Base-by-base conservation (phyloP, 164 flowering plant genomes). In the Euptelea pleiosperma region DNA sequence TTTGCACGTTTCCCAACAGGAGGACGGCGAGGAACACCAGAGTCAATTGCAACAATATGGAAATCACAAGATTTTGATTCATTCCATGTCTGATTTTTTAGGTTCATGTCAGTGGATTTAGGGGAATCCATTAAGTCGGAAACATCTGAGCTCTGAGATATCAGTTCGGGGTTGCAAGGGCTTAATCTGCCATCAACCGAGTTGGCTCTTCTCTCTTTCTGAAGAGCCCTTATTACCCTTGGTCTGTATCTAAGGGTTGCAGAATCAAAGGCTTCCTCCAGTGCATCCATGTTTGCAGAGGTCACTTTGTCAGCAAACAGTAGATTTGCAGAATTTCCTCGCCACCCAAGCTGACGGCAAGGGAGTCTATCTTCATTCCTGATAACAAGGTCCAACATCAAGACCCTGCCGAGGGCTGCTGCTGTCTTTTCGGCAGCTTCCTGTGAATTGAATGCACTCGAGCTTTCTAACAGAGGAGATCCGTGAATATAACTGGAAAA, bases 301-400 rank as follows among this genome's bases (percentile, higher is more conserved):
- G 68, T 56, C 58, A 68, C 61, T 61, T 78, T 83, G 21, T 87
- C 85, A 26, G 94, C 80, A 66, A 78, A 73, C 45, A 94, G 69
- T 40, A 94, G 65, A 74, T 94, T 94, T 52, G 98, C 91, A 56
- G 75, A 65, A 70, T 94, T 94, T 26, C 99, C 99, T 19, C 99
- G 93, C 99, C 99, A 94, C 15, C 96, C 73, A 12, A 94, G 94
- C 49, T 80, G 76, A 61, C 89, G 95, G 71, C 96, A 91, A 57
- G 98, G 96, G 39, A 94, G 86, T 62, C 99, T 82, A 70, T 94
- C 99, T 81, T 94, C 99, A 70, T 94, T 94, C 73, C 99, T 83
- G 44, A 94, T 87, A 58, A 94, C 84, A 73, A 94, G 96, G 77
- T 94, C 99, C 77, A 94, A 63, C 91, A 94, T 55, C 73, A 94